Percentiles rank a stretch among this genome's conserved stretches.
phyloP scores from a whole-genome alignment of 768 basidiomycete genomes.

The Boletus pseudopeckii region DNA sequence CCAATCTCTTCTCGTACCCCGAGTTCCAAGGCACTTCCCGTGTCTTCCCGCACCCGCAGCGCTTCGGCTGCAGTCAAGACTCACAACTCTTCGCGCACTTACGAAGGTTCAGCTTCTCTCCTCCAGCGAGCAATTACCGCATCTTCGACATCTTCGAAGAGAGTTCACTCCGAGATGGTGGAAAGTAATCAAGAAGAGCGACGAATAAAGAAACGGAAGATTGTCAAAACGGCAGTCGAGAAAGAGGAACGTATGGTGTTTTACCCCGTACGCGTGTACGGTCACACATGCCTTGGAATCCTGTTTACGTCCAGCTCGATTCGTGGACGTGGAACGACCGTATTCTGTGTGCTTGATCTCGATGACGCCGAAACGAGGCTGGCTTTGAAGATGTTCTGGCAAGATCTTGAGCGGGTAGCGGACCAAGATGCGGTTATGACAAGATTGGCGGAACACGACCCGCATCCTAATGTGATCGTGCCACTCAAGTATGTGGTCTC shows the following conservation, averaged over 20 bases:
- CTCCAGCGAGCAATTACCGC: background rate
- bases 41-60: background rate
- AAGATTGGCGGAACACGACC: background rate
- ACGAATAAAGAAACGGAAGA: background rate
- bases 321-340: constrained; percentile 10
- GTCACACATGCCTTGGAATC: background rate
- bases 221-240: background rate
- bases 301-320: constrained; percentile 11
- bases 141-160: background rate
- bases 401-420: background rate
- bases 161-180: background rate
- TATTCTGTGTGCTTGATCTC: background rate
- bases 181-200: background rate
- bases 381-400: constrained; percentile 8
- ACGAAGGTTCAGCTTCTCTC: background rate
- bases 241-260: background rate
- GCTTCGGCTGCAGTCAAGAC: background rate
- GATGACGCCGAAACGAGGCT: background rate
- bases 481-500: background rate
- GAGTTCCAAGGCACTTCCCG: background rate
- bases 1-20: background rate
- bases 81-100: background rate
- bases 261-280: constrained; percentile 3
- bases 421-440: background rate
- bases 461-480: background rate